Evolutionary conservation across 306 rosid species (phyloP).

Genomic region (Spatholobus suberectus): DNA sequence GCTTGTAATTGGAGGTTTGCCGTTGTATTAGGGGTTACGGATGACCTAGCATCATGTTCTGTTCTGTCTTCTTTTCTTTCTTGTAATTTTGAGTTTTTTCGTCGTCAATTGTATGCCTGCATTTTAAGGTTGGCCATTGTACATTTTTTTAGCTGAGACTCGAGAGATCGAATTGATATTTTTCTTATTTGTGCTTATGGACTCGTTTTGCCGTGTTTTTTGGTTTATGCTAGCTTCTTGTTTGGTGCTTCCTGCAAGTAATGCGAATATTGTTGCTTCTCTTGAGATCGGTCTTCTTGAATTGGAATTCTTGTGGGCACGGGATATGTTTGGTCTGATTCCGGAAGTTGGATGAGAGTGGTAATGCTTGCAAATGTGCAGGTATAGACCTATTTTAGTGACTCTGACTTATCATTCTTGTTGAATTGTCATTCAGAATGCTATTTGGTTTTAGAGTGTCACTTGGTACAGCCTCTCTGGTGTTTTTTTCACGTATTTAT

Average conservation of each 20-base stretch:
- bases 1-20: conserved; percentile 39
- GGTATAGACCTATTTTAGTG: neutral
- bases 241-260: conserved; percentile 6
- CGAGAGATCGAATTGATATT: conserved; percentile 52
- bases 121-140: conserved; percentile 60
- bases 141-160: conserved; percentile 68
- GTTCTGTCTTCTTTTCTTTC: conserved; percentile 20
- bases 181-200: conserved; percentile 42
- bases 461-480: neutral
- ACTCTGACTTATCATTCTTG: neutral
- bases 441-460: neutral
- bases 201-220: conserved; percentile 18
- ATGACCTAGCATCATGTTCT: conserved; percentile 40
- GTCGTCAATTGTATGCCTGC: conserved; percentile 44
- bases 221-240: conserved; percentile 41
- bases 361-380: conserved; percentile 7
- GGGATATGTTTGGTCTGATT: neutral
- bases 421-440: neutral
- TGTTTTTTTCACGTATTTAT: conserved; percentile 6
- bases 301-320: conserved; percentile 8
- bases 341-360: conserved; percentile 27
- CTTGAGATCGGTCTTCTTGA: neutral
- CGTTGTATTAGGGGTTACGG: conserved; percentile 30
- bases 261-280: neutral
- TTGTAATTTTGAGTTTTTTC: conserved; percentile 45